A percentile compares a stretch with the other conserved stretches of the same genome.
Evolutionary conservation across 768 basidiomycete genomes (phyloP).

Genomic region (Coprinopsis cinerea): DNA sequence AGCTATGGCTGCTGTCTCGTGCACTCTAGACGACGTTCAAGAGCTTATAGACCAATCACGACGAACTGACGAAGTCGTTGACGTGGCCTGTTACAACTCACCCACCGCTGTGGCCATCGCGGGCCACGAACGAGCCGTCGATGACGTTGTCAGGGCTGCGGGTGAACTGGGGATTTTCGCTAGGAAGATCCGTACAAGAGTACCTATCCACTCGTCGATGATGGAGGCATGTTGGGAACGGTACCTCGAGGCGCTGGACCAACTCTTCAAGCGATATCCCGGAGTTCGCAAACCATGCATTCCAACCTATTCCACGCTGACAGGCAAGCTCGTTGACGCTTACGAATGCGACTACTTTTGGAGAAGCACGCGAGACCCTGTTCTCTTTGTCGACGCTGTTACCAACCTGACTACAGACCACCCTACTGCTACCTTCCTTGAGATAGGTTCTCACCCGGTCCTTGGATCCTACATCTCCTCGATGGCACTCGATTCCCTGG

Average conservation of each 20-base stretch:
- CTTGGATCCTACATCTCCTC: constrained; percentile 26
- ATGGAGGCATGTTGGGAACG: constrained; percentile 29
- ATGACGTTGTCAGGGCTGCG: constrained; percentile 25
- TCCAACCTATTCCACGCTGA: constrained; percentile 31
- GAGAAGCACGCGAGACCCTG: constrained; percentile 31
- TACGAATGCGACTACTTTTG: constrained; percentile 37
- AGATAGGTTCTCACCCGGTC: constrained; percentile 35
- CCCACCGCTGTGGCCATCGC: constrained; percentile 31
- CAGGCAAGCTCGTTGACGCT: constrained; percentile 18
- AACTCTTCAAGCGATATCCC: constrained; percentile 28
- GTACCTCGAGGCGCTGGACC: constrained; percentile 22
- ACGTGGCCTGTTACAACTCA: constrained; percentile 39
- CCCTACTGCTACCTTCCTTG: constrained; percentile 26
- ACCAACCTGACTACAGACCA: constrained; percentile 15
- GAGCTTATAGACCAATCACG: constrained; percentile 18
- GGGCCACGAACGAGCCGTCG: constrained; percentile 23
- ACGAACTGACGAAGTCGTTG: constrained; percentile 16
- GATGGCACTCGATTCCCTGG: constrained; percentile 8
- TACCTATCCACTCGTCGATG: constrained; percentile 33
- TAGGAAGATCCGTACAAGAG: constrained; percentile 28
- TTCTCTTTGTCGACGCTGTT: constrained; percentile 31
- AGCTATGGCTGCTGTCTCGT: constrained; percentile 40
- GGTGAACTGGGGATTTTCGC: constrained; percentile 25
- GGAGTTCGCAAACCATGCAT: constrained; percentile 21
- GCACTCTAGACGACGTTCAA: constrained; percentile 22